phyloP scores from a whole-genome alignment of 1,284 basidiomycete genomes.

The Meira miltonrushii region DNA sequence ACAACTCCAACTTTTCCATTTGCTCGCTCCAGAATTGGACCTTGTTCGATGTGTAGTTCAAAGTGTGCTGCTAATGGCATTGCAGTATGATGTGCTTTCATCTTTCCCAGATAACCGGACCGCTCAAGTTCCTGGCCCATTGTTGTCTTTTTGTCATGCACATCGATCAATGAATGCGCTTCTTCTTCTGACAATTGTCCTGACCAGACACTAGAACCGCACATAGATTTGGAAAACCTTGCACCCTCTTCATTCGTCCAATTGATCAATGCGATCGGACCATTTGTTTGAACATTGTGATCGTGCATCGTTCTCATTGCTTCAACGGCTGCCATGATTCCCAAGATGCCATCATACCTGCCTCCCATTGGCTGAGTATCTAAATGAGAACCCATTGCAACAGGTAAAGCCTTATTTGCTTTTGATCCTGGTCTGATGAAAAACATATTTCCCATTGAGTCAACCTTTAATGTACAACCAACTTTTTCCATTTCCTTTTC shows the following conservation, averaged over 20 bases:
- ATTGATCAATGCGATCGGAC: slow-evolving; percentile 23
- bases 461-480: neutral
- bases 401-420: slow-evolving; percentile 20
- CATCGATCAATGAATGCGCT: neutral
- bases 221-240: slow-evolving; percentile 23
- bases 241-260: slow-evolving; percentile 49
- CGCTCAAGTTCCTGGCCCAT: neutral
- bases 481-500: neutral
- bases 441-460: neutral
- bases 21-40: slow-evolving; percentile 33
- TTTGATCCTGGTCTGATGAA: neutral
- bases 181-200: neutral
- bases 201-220: neutral
- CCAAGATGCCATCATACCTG: slow-evolving; percentile 46
- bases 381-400: slow-evolving; percentile 43
- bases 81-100: neutral
- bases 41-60: slow-evolving; percentile 49
- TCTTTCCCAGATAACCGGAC: neutral
- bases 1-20: slow-evolving; percentile 22
- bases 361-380: slow-evolving; percentile 47
- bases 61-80: slow-evolving; percentile 39
- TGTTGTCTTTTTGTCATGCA: neutral
- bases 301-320: slow-evolving; percentile 21
- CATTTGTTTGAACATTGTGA: slow-evolving; percentile 31
- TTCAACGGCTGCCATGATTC: slow-evolving; percentile 36